phyloP scores from a whole-genome alignment of 2,329 filamentous ascomycete genomes.

The Mycosphaerella sp. region DNA sequence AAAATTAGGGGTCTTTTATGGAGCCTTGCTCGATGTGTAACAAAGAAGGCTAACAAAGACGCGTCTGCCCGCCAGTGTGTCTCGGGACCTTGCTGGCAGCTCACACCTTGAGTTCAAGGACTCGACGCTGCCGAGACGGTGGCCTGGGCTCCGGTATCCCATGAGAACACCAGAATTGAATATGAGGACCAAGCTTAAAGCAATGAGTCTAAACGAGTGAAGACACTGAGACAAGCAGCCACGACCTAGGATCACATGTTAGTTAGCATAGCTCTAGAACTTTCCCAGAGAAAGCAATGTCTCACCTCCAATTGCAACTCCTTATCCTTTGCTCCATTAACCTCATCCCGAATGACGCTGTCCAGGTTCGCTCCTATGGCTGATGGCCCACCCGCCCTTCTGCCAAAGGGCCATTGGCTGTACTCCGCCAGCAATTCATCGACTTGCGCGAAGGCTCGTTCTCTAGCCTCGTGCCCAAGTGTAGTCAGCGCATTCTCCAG shows the following conservation, averaged over 20 bases:
- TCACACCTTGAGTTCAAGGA: not conserved
- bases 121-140: not conserved
- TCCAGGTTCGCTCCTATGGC: constrained; percentile 90
- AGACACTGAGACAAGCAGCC: constrained; percentile 92
- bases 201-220: constrained; percentile 92
- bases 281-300: constrained; percentile 12
- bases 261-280: constrained; percentile 22
- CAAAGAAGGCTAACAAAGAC: too few relatives aligned
- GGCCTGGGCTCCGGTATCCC: not conserved
- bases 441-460: constrained; percentile 92
- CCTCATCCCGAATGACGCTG: constrained; percentile 79
- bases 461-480: constrained; percentile 86
- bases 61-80: too few relatives aligned
- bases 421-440: constrained; percentile 94
- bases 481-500: constrained; percentile 95
- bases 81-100: too few relatives aligned
- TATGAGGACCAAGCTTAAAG: constrained; percentile 51
- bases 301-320: constrained; percentile 91
- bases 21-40: too few relatives aligned
- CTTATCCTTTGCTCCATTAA: constrained; percentile 81
- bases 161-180: not conserved
- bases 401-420: constrained; percentile 94
- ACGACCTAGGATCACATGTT: constrained; percentile 53
- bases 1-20: too few relatives aligned
- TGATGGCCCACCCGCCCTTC: constrained; percentile 65